These are phyloP conservation scores for Cladophialophora psammophila DNA, from an alignment of 2,329 filamentous ascomycete genomes.

Conservation along the genomic window DNA sequence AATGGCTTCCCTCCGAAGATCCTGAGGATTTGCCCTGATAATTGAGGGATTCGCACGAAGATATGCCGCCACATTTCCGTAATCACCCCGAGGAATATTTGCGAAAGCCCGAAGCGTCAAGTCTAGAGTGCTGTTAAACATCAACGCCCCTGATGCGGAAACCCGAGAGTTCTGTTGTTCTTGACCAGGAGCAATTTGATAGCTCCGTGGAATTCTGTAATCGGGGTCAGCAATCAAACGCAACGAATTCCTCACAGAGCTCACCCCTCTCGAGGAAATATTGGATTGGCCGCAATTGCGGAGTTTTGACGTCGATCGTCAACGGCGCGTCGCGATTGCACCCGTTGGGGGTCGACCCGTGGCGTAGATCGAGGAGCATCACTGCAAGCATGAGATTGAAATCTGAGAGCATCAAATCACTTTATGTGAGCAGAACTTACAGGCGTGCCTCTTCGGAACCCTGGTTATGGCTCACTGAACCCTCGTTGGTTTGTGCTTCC, in stretches of 20 bases:
- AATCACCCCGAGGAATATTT: not conserved
- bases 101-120: not conserved
- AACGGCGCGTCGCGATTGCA: not conserved
- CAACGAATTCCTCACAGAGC: not conserved
- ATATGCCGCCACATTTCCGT: not conserved
- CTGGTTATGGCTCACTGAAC: not conserved
- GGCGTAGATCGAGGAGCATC: conserved; percentile 4
- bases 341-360: not conserved
- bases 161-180: not conserved
- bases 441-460: not conserved
- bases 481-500: not conserved
- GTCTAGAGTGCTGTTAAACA: not conserved
- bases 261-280: conserved; percentile 1
- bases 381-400: not conserved
- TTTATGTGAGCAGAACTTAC: not conserved
- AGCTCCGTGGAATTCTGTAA: not conserved
- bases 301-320: not conserved
- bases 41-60: not conserved
- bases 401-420: not conserved
- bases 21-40: not conserved
- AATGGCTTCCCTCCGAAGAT: not conserved
- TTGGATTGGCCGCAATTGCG: not conserved
- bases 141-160: not conserved
- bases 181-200: not conserved
- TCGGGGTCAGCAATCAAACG: not conserved